Base-by-base conservation (phyloP, 169 alveolate species). In the Eimeria brunetti region DNA sequence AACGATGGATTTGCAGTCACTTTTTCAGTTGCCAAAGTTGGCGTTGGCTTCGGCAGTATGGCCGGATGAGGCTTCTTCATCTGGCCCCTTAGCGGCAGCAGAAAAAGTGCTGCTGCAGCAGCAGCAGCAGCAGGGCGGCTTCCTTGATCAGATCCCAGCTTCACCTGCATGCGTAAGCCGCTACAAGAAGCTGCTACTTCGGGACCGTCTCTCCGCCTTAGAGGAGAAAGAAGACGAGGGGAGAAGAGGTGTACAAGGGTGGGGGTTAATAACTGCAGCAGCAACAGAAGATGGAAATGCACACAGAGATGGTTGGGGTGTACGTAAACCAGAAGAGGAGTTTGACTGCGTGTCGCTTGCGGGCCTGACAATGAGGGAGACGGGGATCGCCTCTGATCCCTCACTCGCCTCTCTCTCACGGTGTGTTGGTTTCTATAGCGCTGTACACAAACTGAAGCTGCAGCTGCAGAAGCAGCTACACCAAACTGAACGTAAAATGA, bases 11-110 rank as follows among this genome's bases (percentile, higher is more conserved):
- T 12, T 80, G 33, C 69, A 80, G 18, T 27, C 46, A 1, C 12
- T 80, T 6, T 80, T 44, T 22, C 60, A 24, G 58, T 33, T 80
- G 46, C 89, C 89, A 0, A 80, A 80, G 69, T 22, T 80, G 36
- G 38, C 46, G n/a, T 33, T 80, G 9, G 89, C 89, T 27, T 67
- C 27, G 33, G 33, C 36, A 7, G 36, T 80, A 1, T 80, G 69
- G 69, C 41, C 89, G 0, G 89, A 18, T n/a, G 89, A 80, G n/a
- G 4, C 46, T 41, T 12, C 69, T 9, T 16, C 89, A 5, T 4
- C 36, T 0, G 89, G 89, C 14, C 58, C 89, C n/a, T 33, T 49
- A 49, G 71, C 89, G 49, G 89, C 89, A 49, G 89, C 89, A 80
- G 51, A 49, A 24, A 80, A 51, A 22, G 69, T 80, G 71, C 41